Evolutionary conservation across 495 filamentous ascomycete genomes (phyloP), one percentile per base, ranked within the genome.

Genomic region (Elaphomyces granulatus): DNA sequence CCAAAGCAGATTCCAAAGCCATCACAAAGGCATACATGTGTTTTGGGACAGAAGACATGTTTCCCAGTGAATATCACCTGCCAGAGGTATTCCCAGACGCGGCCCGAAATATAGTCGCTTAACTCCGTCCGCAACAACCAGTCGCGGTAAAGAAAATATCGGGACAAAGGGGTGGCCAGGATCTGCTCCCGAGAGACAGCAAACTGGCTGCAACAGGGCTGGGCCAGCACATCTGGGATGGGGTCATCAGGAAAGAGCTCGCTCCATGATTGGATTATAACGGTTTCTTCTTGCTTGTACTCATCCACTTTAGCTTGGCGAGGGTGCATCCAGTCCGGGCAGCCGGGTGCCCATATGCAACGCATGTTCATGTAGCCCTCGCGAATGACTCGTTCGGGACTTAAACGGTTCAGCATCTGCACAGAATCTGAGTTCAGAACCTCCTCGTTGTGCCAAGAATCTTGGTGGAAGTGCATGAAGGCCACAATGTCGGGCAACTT

Each of bases 1-100:
- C 75, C 81, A 47, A 87, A 88, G 48, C 83, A 88, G n/a, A 78
- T 61, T 0, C 82, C 81, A 37, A 77, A 88, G 14, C 74, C 79
- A 43, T 83, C 78, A 51, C 83, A 88, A 39, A 83, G 81, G 54
- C 83, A 88, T 0, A 78, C 56, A 48, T 77, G 70, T 56, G 80
- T 72, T 15, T 60, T 60, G 9, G 79, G 77, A 49, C 82, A 87
- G 31, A 70, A 53, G 7, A 74, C 60, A 4, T 67, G 60, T 20
- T 74, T 34, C 7, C 68, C 64, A 2, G 69, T 70, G 45, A 84
- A 85, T n/a, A 84, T 57, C 43, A 67, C 78, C 41, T 79, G 78
- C 77, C 78, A 87, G 3, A 80, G 58, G 52, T 86, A 84, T 60
- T 85, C 81, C 72, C 76, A 81, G 8, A 83, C 68, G 16, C 81